Evolutionary conservation across 176 grass and related monocot species (phyloP).

Genomic region (Paspalum vaginatum): DNA sequence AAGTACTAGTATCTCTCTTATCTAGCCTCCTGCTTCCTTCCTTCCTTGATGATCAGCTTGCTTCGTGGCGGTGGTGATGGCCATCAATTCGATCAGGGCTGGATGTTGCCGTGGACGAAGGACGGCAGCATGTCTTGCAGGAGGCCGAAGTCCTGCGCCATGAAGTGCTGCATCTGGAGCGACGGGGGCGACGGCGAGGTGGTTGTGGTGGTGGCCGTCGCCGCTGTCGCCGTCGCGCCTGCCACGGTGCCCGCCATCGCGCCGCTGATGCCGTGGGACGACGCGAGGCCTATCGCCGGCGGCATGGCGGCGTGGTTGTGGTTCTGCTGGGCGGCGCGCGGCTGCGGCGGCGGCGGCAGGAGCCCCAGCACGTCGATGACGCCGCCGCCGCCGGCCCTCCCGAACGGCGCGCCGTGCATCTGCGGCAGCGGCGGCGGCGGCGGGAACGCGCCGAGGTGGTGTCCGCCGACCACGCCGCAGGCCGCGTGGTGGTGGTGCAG

Average conservation of each 20-base stretch:
- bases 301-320: conserved; percentile 11
- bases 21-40: conserved; percentile 33
- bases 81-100: conserved; percentile 23
- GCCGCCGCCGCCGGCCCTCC: neutral
- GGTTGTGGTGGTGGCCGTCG: neutral
- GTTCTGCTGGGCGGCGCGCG: neutral
- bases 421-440: conserved; percentile 15
- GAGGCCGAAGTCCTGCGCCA: conserved; percentile 73
- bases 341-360: conserved; percentile 29
- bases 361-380: conserved; percentile 46
- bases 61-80: neutral
- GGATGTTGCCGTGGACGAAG: conserved; percentile 50
- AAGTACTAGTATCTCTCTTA: conserved; percentile 40
- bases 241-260: conserved; percentile 18
- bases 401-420: conserved; percentile 38
- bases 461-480: neutral
- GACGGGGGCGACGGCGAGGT: neutral
- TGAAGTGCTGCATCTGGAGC: conserved; percentile 70
- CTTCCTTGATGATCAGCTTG: neutral
- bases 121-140: conserved; percentile 91
- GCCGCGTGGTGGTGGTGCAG: conserved; percentile 44
- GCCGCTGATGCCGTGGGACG: conserved; percentile 31
- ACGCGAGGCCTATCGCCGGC: conserved; percentile 6
- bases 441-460: conserved; percentile 29
- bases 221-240: neutral